Evolutionary conservation across 805 yeast species (phyloP).

Genomic region (Zygosaccharomyces rouxii): DNA sequence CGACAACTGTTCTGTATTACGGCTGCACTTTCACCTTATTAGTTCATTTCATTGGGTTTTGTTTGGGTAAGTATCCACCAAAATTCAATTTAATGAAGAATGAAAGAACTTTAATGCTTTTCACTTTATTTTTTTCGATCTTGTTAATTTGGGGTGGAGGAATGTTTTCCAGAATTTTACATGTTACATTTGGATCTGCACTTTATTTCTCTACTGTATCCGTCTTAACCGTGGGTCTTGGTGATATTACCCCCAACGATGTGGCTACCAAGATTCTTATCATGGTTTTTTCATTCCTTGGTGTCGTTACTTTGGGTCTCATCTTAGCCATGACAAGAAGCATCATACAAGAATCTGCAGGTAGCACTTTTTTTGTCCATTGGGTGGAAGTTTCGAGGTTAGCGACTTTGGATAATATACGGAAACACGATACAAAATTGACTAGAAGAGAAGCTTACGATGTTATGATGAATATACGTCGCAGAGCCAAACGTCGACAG

Average conservation of each 20-base stretch:
- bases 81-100: conserved; percentile 59
- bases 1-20: conserved; percentile 61
- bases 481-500: conserved; percentile 39
- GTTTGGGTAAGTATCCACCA: conserved; percentile 58
- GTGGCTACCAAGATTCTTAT: conserved; percentile 54
- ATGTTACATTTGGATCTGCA: conserved; percentile 57
- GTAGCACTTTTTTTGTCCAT: conserved; percentile 65
- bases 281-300: conserved; percentile 61
- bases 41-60: conserved; percentile 60
- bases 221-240: conserved; percentile 73
- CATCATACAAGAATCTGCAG: conserved; percentile 55
- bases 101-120: conserved; percentile 71
- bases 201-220: conserved; percentile 72
- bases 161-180: conserved; percentile 44
- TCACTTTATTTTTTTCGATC: conserved; percentile 56
- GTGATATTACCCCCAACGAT: conserved; percentile 59
- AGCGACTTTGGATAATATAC: conserved; percentile 20
- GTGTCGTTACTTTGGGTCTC: conserved; percentile 69
- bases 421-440: conserved; percentile 22
- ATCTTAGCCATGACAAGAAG: conserved; percentile 65
- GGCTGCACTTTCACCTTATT: conserved; percentile 49
- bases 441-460: conserved; percentile 49
- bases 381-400: conserved; percentile 50
- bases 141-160: conserved; percentile 76
- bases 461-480: conserved; percentile 50